phyloP scores from a whole-genome alignment of 2,329 filamentous ascomycete genomes.

The Exophiala phaeomuriformis region DNA sequence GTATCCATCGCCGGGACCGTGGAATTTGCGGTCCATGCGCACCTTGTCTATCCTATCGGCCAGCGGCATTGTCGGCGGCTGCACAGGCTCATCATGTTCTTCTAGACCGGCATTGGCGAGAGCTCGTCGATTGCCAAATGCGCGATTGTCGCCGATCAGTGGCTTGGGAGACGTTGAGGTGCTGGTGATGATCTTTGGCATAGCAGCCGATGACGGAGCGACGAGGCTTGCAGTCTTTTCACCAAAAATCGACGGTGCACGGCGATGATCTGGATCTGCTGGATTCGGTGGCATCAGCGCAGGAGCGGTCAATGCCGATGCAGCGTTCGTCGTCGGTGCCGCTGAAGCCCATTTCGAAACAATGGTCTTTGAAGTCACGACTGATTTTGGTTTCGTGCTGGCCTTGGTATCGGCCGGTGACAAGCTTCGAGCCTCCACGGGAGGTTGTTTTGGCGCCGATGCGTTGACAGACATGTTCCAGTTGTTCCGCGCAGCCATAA shows the following conservation, averaged over 20 bases:
- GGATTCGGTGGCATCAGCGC: background rate
- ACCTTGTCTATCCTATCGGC: too few species aligned
- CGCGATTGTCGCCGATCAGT: too few species aligned
- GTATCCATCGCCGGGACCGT: background rate
- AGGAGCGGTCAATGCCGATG: background rate
- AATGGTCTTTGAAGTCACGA: background rate
- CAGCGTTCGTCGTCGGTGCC: background rate
- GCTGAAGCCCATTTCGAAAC: conserved; percentile 14
- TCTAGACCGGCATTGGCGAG: too few species aligned
- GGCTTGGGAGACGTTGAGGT: too few species aligned
- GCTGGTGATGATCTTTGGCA: too few species aligned
- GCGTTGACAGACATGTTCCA: background rate
- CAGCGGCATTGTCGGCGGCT: too few species aligned
- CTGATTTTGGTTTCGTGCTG: background rate
- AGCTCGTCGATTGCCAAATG: too few species aligned
- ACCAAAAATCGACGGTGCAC: too few species aligned
- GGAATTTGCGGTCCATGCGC: too few species aligned
- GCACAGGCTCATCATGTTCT: too few species aligned
- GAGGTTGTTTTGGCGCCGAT: background rate
- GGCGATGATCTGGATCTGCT: background rate
- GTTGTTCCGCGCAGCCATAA: background rate
- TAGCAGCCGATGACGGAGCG: too few species aligned
- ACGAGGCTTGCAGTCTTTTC: too few species aligned
- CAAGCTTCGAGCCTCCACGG: background rate
- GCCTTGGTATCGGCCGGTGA: background rate